A percentile compares a stretch with the other conserved stretches of the same genome.
Evolutionary conservation across 1,284 basidiomycete species (phyloP).

Genomic region (Phlebopus sp.): DNA sequence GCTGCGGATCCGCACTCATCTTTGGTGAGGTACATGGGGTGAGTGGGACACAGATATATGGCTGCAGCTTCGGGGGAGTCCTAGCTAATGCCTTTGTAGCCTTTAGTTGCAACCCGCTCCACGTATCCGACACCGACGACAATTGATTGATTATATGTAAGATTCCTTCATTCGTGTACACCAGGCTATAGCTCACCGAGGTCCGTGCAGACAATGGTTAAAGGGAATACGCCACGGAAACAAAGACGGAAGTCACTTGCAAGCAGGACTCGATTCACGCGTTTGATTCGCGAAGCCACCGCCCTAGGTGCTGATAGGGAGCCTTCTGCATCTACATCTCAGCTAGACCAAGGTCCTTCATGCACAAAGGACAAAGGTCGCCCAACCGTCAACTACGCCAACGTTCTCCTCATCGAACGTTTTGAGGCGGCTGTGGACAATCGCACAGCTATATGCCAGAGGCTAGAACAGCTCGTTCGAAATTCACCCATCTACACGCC

Average conservation of each 20-base stretch:
- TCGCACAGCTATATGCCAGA: constrained; percentile 26
- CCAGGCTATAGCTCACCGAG: neutral
- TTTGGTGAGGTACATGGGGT: constrained; percentile 4
- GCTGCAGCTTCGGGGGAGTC: neutral
- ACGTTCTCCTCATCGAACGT: constrained; percentile 24
- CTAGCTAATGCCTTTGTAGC: neutral
- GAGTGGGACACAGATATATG: constrained; percentile 1
- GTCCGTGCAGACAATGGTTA: constrained; percentile 11
- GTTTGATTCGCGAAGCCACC: constrained; percentile 20
- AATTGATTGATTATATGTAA: constrained; percentile 1
- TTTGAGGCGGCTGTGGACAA: constrained; percentile 25
- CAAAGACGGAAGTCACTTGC: constrained; percentile 24
- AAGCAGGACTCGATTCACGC: constrained; percentile 21
- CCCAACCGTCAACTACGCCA: constrained; percentile 19
- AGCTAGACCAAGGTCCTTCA: constrained; percentile 4
- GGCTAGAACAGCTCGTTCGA: constrained; percentile 26
- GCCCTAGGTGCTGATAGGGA: neutral
- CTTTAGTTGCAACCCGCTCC: neutral
- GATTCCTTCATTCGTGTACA: neutral
- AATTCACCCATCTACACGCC: constrained; percentile 17
- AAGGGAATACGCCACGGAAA: constrained; percentile 18
- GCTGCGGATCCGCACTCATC: neutral
- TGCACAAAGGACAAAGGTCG: constrained; percentile 2
- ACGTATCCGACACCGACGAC: neutral
- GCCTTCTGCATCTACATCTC: neutral